Conservation (phyloP, 148 eudicot genomes). For the Camellia japonica region DNA sequence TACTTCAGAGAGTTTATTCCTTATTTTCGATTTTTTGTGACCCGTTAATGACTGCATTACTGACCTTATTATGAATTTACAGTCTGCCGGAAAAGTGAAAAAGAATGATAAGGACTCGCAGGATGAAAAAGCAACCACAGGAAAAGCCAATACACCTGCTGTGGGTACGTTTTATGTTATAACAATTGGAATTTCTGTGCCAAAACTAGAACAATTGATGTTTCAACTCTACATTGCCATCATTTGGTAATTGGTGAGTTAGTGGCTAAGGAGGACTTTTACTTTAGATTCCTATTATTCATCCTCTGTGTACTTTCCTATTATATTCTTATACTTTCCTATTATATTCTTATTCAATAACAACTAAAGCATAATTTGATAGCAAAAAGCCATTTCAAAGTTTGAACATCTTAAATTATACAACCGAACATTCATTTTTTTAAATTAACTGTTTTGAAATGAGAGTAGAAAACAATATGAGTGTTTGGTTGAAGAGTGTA, state of each 20-base stretch:
- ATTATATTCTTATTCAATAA: not conserved
- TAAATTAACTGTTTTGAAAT: too few species aligned
- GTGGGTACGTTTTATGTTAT: constrained; percentile 8
- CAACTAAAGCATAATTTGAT: too few species aligned
- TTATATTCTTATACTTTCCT: too few species aligned
- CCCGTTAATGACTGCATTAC: not conserved
- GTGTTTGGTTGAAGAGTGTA: too few species aligned
- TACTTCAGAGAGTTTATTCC: not conserved
- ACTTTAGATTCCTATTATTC: not conserved
- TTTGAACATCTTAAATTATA: too few species aligned
- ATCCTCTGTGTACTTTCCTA: not conserved
- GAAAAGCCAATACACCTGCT: constrained; percentile 27
- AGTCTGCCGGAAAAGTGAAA: constrained; percentile 73
- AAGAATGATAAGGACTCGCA: constrained; percentile 36
- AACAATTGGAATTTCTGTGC: not conserved
- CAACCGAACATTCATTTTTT: too few species aligned
- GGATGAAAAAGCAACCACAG: constrained; percentile 30
- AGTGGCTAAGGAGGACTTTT: not conserved
- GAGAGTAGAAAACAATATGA: too few species aligned
- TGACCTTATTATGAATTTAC: constrained; percentile 20
- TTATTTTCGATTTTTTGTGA: too few species aligned
- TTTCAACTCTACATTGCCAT: not conserved
- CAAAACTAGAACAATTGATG: not conserved
- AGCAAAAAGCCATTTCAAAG: too few species aligned
- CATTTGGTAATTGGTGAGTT: constrained; percentile 4